Evolutionary conservation across 2,329 filamentous ascomycete genomes (phyloP), one percentile per base, ranked within the genome.

Genomic region (Cercospora berteroae): DNA sequence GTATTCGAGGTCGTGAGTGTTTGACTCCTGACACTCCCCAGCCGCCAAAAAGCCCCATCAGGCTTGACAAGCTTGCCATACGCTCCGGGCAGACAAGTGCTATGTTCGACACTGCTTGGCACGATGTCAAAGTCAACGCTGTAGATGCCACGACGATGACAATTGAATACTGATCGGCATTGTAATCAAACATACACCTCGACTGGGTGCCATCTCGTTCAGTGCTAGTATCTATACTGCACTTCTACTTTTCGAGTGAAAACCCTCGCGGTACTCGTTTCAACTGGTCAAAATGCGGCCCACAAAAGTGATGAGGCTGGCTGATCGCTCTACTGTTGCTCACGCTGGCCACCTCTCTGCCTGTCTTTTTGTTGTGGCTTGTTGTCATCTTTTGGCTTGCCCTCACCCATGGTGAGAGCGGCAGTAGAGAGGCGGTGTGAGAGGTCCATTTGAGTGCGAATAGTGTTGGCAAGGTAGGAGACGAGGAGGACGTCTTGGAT

Each of bases 401-500:
- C 71, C 67, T 70, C 78, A 60, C 82, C 83, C 72, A 84, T 79
- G 33, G 82, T 84, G 56, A 85, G 79, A 3, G 83, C 81, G 8
- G 83, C 83, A 9, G 83, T 95, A 63, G 94, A 94, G 77, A 99
- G 85, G 71, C 94, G 89, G 86, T 98, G 96, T 72, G 94, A 96
- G 67, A 99, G 89, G 78, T 98, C 95, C 84, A 99, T 97, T 85
- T 99, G 95, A 74, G 94, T 98, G 81, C 94, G 93, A 83, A 98
- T 97, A 73, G 93, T 97, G 86, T 98, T 99, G 80, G 95, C 93
- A 72, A 99, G 87, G 85, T 99, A 99, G 74, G 93, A 96, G 76
- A 99, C 94, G 81, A 98, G 94, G 73, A 99, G 89, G 69, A 99
- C 94, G 80, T 99, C 95, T 84, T 99, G 95, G 81, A 99, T 93